A percentile compares a stretch with the other conserved stretches of the same genome.
Conservation (phyloP, 441 rosid species). For the Capsella rubella region DNA sequence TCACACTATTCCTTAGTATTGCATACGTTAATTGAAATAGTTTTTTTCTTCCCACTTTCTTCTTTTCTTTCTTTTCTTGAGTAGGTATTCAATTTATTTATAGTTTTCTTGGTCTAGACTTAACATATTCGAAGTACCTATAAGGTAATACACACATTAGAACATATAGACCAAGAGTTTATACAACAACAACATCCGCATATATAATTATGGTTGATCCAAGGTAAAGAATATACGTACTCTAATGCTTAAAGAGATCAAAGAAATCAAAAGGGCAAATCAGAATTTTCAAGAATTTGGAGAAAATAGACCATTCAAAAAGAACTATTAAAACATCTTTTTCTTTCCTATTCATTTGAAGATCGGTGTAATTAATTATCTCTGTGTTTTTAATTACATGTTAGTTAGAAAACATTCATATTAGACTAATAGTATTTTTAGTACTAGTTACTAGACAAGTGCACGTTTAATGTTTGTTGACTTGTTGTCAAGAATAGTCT, state of each 20-base stretch:
- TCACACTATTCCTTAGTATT: constrained; percentile 38
- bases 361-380: background rate
- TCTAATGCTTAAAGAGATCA: too few species aligned
- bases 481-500: constrained; percentile 31
- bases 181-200: background rate
- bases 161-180: background rate
- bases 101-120: constrained; percentile 10
- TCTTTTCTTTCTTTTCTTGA: constrained; percentile 6
- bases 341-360: background rate
- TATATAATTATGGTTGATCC: too few species aligned
- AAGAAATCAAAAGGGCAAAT: too few species aligned
- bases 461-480: constrained; percentile 44
- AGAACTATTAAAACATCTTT: too few species aligned
- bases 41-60: background rate
- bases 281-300: background rate
- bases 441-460: constrained; percentile 26
- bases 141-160: background rate
- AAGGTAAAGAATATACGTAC: too few species aligned
- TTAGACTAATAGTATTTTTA: too few species aligned
- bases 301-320: too few species aligned
- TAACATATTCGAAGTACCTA: constrained; percentile 8
- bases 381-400: background rate
- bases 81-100: constrained; percentile 9
- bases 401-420: too few species aligned
- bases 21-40: constrained; percentile 27